Conservation (phyloP, 495 filamentous ascomycete species). For the Tuber brumale region DNA sequence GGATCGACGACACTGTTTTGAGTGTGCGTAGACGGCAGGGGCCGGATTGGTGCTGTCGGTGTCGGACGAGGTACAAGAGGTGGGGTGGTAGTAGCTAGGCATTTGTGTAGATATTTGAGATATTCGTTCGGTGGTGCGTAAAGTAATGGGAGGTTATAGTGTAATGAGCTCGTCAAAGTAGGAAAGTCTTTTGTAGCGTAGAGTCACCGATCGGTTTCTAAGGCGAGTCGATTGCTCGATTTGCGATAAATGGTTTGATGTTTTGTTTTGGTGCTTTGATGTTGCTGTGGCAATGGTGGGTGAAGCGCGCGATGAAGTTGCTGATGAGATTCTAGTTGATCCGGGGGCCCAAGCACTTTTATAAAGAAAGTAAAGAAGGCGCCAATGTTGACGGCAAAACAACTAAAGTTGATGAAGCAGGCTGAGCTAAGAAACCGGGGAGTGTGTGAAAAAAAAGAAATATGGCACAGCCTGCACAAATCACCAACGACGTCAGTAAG, state of each 20-base stretch:
- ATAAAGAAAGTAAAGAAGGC: neutral
- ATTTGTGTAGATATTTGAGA: neutral
- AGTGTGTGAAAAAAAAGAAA: conserved; percentile 27
- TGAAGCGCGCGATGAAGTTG: neutral
- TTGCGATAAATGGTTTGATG: neutral
- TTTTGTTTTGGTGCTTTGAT: neutral
- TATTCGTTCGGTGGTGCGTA: neutral
- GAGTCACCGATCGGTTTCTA: neutral
- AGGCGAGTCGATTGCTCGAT: neutral
- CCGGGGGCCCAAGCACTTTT: neutral
- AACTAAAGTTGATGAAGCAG: neutral
- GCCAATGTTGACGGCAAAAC: neutral
- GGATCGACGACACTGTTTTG: neutral
- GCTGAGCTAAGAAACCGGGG: neutral
- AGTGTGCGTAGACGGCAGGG: neutral
- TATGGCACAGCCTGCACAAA: conserved; percentile 30
- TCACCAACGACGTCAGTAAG: conserved; percentile 27
- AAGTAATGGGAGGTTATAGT: neutral
- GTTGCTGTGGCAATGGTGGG: neutral
- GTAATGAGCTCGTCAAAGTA: neutral
- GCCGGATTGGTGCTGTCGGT: neutral
- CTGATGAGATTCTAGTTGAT: neutral
- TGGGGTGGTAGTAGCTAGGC: neutral
- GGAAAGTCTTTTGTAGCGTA: neutral
- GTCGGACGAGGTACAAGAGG: fast-evolving